Evolutionary conservation across 1,139 yeast genomes (phyloP).

Genomic region (Geotrichum restrictum): DNA sequence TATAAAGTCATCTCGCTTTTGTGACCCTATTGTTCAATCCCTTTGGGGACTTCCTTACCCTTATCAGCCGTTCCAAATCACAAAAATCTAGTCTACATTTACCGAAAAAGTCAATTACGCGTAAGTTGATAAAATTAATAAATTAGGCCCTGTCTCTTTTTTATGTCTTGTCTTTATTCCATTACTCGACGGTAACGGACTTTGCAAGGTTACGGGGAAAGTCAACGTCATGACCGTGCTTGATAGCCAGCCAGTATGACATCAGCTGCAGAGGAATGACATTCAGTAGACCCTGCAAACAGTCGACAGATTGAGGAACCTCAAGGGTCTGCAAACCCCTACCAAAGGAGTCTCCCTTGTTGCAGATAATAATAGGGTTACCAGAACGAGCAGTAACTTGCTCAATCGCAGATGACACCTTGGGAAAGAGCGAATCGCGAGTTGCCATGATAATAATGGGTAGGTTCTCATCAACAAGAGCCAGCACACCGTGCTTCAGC

Average conservation of each 20-base stretch:
- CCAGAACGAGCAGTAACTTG: slow-evolving; percentile 98
- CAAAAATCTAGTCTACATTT: neutral
- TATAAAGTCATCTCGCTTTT: neutral
- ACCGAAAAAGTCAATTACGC: neutral
- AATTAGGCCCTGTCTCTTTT: neutral
- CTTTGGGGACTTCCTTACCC: neutral
- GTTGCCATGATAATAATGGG: slow-evolving; percentile 97
- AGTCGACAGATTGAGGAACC: slow-evolving; percentile 94
- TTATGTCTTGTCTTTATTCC: no score
- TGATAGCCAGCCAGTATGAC: slow-evolving; percentile 95
- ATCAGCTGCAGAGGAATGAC: slow-evolving; percentile 93
- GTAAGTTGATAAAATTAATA: neutral
- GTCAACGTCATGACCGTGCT: slow-evolving; percentile 94
- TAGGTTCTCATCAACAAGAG: slow-evolving; percentile 87
- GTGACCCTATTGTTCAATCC: neutral
- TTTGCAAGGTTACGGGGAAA: slow-evolving; percentile 98
- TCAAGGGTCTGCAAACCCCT: slow-evolving; percentile 54
- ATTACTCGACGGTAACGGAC: slow-evolving; percentile 89
- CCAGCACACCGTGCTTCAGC: slow-evolving; percentile 96
- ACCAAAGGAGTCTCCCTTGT: slow-evolving; percentile 68
- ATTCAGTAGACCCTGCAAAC: slow-evolving; percentile 92
- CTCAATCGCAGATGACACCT: slow-evolving; percentile 91
- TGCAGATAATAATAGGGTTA: slow-evolving; percentile 89
- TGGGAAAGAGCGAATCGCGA: slow-evolving; percentile 94
- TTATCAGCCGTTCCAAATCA: neutral